Base-by-base conservation (phyloP, 495 filamentous ascomycete species). In the Penicillium goetzii region DNA sequence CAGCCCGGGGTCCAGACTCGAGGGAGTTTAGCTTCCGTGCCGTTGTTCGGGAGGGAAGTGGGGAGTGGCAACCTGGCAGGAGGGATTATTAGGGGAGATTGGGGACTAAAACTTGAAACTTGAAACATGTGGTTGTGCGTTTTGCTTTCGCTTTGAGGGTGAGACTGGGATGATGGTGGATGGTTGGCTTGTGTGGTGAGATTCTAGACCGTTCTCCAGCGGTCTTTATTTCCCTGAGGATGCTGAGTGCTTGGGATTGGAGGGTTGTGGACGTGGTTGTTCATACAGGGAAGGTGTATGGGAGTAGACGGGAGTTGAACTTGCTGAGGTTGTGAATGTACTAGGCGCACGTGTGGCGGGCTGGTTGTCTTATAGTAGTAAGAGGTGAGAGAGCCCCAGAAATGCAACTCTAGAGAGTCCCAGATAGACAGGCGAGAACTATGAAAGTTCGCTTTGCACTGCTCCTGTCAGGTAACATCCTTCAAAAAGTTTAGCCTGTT, bases 41-140 rank as follows among this genome's bases (percentile, higher is more conserved):
- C 52, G 30, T 55, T 51, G 11, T 47, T 47, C 52, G 52, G 32
- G 32, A 55, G 32, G 52, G 52, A 54, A 55, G 52, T 36, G 52
- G 52, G 51, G 47, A 21, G 30, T 32, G 2, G 30, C 0, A 32
- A 32, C 5, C 9, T 32, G 30, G 30, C 30, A 32, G 0, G 47
- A 17, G 36, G 15, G 36, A 7, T 17, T 40, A 26, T 12, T 4
- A 17, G 32, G 8, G n/a, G 10, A 34, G 9, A 34, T 14, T 33
- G 12, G 28, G 30, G 28, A 36, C 21, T 17, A 36, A 36, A 12
- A 12, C 52, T 17, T 40, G 36, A 17, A 17, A 40, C 36, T 14
- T 23, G 52, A 55, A 53, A 53, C 51, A 19, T 15, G 51, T n/a
- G 47, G 47, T 52, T 14, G 32, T 36, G 52, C 2, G 15, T 23